phyloP scores from a whole-genome alignment of 208 protist species.

The Angomonas desouzai region DNA sequence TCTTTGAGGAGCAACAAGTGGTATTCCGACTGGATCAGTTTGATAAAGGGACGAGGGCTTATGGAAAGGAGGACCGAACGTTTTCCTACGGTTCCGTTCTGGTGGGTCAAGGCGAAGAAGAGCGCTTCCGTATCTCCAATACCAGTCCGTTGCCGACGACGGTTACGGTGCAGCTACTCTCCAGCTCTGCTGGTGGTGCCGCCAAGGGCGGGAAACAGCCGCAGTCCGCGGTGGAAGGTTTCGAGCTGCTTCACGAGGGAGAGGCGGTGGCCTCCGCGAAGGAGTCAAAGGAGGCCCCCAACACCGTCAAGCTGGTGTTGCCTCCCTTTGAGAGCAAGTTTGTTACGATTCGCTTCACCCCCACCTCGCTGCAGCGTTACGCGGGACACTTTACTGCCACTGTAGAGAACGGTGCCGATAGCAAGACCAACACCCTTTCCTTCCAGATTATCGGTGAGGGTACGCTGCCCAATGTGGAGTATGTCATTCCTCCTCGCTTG shows the following conservation, averaged over 20 bases:
- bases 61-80: conserved; percentile 83
- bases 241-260: conserved; percentile 42
- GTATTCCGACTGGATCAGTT: conserved; percentile 78
- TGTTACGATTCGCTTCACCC: conserved; percentile 90
- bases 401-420: conserved; percentile 81
- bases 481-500: conserved; percentile 51
- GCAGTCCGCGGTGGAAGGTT: conserved; percentile 38
- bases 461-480: conserved; percentile 87
- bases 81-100: conserved; percentile 93
- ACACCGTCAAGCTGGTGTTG: conserved; percentile 49
- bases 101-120: conserved; percentile 72
- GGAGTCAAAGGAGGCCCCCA: neutral
- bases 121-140: conserved; percentile 95
- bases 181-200: conserved; percentile 13
- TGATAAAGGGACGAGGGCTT: conserved; percentile 63
- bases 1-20: conserved; percentile 97
- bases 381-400: conserved; percentile 85
- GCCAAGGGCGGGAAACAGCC: conserved; percentile 11
- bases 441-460: conserved; percentile 93
- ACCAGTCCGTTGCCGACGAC: conserved; percentile 80
- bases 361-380: conserved; percentile 75
- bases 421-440: conserved; percentile 54
- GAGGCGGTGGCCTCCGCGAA: neutral
- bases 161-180: conserved; percentile 65
- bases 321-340: conserved; percentile 95